Conservation (phyloP, 805 yeast genomes). For the Candida ascalaphidarum region DNA sequence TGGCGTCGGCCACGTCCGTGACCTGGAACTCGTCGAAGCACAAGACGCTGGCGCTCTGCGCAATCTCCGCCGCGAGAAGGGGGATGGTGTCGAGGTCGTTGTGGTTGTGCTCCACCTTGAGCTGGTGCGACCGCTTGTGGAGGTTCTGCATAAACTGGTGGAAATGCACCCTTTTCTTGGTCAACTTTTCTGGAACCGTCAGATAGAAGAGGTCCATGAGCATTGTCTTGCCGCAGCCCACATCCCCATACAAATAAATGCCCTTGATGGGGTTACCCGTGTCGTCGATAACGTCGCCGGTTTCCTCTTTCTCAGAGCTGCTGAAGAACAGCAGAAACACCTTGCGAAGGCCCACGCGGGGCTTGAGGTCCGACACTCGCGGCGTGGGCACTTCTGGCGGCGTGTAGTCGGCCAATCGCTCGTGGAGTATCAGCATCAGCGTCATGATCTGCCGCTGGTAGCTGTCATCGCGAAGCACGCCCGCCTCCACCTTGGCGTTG, state of each 20-base stretch:
- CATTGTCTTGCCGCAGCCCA: conserved; percentile 98
- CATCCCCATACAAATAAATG: conserved; percentile 91
- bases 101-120: conserved; percentile 48
- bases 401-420: conserved; percentile 40
- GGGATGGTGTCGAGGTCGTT: conserved; percentile 76
- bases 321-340: conserved; percentile 17
- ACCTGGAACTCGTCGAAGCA: conserved; percentile 98
- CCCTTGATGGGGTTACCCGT: conserved; percentile 55
- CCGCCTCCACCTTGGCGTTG: conserved; percentile 37
- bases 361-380: conserved; percentile 39
- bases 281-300: conserved; percentile 6
- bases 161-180: conserved; percentile 81
- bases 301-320: background rate
- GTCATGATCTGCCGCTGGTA: conserved; percentile 71
- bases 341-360: conserved; percentile 36
- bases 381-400: conserved; percentile 60
- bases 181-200: conserved; percentile 69
- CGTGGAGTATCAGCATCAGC: conserved; percentile 52
- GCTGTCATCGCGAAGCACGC: conserved; percentile 59
- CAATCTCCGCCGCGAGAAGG: conserved; percentile 71
- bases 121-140: conserved; percentile 78
- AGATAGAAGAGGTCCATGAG: conserved; percentile 90
- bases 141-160: conserved; percentile 95
- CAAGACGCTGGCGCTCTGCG: conserved; percentile 64
- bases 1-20: conserved; percentile 97